These are phyloP conservation scores for Boletus rufocinnamomeus DNA, from an alignment of 768 basidiomycete species.

Conservation along the genomic window DNA sequence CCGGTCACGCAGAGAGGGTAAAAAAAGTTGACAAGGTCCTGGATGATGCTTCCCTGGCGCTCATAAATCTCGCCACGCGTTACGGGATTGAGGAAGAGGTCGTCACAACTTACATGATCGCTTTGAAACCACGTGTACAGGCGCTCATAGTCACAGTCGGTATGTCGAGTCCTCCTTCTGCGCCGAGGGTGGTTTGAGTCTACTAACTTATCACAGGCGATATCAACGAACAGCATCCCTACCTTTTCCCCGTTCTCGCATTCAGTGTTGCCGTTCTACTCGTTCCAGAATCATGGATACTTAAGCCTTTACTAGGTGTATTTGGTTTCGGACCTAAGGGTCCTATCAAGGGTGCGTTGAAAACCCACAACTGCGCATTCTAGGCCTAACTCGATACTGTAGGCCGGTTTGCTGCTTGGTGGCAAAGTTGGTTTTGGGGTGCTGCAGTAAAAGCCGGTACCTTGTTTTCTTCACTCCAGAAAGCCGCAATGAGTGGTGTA, in stretches of 20 bases:
- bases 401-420: background rate
- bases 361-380: background rate
- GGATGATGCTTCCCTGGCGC: too few species aligned
- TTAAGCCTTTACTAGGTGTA: background rate
- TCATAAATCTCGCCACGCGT: too few species aligned
- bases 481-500: slow-evolving; percentile 16
- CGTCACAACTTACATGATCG: background rate
- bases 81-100: background rate
- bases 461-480: slow-evolving; percentile 20
- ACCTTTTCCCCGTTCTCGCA: background rate
- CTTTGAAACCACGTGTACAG: background rate
- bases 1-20: too few species aligned
- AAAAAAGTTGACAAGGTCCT: too few species aligned
- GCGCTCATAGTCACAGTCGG: background rate
- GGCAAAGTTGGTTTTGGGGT: slow-evolving; percentile 5
- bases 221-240: background rate
- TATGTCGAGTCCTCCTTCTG: background rate
- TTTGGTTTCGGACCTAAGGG: background rate
- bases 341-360: background rate
- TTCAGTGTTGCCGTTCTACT: background rate
- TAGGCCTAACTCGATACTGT: background rate
- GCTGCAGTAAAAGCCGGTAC: background rate
- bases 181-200: background rate
- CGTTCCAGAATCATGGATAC: background rate
- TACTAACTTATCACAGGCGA: background rate